These are phyloP conservation scores for Cadophora sp. DNA, from an alignment of 2,329 filamentous ascomycete genomes.

Conservation along the genomic window DNA sequence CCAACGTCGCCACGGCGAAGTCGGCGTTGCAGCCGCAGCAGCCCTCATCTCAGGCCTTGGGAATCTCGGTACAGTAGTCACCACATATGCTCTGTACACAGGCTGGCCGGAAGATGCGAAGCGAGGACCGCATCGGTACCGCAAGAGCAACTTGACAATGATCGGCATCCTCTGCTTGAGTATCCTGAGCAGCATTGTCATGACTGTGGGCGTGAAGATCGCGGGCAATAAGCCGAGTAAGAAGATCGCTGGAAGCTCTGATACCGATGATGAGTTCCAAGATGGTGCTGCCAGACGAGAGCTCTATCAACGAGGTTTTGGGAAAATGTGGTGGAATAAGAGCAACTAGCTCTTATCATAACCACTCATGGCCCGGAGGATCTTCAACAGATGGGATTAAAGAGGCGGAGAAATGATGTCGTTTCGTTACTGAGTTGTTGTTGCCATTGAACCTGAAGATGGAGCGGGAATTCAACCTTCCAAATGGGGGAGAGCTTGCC, in stretches of 20 bases:
- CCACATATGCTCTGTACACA: constrained; percentile 87
- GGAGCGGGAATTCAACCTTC: constrained; percentile 35
- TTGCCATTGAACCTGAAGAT: too few relatives aligned
- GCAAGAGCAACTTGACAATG: constrained; percentile 87
- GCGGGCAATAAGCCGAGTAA: constrained; percentile 60
- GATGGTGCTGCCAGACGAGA: constrained; percentile 69
- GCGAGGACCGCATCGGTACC: constrained; percentile 74
- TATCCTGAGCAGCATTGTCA: constrained; percentile 73
- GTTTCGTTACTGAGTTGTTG: too few relatives aligned
- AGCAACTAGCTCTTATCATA: constrained; percentile 31
- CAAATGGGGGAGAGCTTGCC: constrained; percentile 12
- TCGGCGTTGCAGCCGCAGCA: constrained; percentile 85
- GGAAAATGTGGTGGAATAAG: constrained; percentile 46
- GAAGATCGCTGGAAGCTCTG: constrained; percentile 51
- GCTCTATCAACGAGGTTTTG: constrained; percentile 63
- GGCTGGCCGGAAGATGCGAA: constrained; percentile 81
- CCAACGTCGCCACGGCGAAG: constrained; percentile 86
- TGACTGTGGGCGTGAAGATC: constrained; percentile 69
- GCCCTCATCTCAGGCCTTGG: constrained; percentile 87
- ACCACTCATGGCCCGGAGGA: constrained; percentile 14
- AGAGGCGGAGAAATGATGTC: background rate
- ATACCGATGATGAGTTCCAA: constrained; percentile 52
- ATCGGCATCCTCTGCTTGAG: constrained; percentile 82
- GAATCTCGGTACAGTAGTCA: constrained; percentile 85
- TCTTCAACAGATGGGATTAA: constrained; percentile 38